phyloP scores from a whole-genome alignment of 352 stramenopile species.

The Pythium plurisporium region DNA sequence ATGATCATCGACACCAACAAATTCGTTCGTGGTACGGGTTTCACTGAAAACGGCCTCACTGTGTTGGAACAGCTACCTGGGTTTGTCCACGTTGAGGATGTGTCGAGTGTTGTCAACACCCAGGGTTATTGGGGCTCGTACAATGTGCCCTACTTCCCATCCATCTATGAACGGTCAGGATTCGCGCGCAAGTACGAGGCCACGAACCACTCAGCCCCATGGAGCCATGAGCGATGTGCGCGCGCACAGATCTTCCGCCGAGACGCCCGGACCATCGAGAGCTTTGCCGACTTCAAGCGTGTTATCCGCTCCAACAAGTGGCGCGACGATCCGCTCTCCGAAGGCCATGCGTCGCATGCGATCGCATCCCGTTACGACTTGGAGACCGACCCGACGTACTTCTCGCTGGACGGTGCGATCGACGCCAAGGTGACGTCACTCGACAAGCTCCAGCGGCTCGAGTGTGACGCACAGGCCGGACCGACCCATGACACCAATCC shows the following conservation, averaged over 20 bases:
- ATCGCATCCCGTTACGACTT: constrained; percentile 72
- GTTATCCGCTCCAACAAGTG: constrained; percentile 71
- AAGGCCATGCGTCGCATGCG: constrained; percentile 39
- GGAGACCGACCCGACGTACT: constrained; percentile 27
- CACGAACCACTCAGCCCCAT: constrained; percentile 34
- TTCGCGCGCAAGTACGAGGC: constrained; percentile 36
- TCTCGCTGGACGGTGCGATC: constrained; percentile 51
- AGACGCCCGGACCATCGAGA: constrained; percentile 38
- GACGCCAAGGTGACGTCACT: constrained; percentile 73
- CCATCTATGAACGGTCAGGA: constrained; percentile 53
- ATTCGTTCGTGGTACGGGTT: constrained; percentile 37
- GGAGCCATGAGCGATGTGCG: constrained; percentile 38
- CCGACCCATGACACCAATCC: constrained; percentile 49
- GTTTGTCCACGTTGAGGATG: constrained; percentile 44
- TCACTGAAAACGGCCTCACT: constrained; percentile 42
- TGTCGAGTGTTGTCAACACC: constrained; percentile 45
- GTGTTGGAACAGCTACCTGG: constrained; percentile 75
- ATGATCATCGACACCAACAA: constrained; percentile 71
- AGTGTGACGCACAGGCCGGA: constrained; percentile 55
- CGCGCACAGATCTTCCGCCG: constrained; percentile 54
- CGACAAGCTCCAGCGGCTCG: constrained; percentile 24
- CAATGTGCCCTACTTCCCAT: constrained; percentile 77
- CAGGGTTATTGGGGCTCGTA: constrained; percentile 74
- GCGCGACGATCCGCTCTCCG: constrained; percentile 41
- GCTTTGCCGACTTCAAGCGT: constrained; percentile 50